Conservation (phyloP, 2,329 filamentous ascomycete genomes). For the Penicillium griseofulvum region DNA sequence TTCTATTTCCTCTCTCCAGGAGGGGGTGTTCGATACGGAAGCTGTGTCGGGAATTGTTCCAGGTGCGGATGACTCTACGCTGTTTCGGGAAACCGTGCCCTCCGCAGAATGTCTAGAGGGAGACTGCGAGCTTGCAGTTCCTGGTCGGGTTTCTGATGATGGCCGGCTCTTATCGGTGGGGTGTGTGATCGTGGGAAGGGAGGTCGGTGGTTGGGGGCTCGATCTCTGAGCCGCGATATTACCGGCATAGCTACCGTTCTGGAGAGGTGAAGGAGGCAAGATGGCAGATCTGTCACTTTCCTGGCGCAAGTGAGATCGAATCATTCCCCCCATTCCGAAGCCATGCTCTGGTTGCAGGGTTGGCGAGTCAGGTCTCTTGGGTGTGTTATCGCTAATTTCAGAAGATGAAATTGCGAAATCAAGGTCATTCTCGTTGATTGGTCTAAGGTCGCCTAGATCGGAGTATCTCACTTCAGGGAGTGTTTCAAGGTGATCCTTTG, state of each 20-base stretch:
- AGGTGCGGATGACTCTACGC: constrained; percentile 14
- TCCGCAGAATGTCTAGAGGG: constrained; percentile 13
- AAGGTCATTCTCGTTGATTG: constrained; percentile 37
- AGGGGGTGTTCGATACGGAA: constrained; percentile 17
- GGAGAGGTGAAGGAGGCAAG: constrained; percentile 54
- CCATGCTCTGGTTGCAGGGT: constrained; percentile 65
- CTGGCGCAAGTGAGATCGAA: constrained; percentile 78
- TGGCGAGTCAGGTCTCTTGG: constrained; percentile 64
- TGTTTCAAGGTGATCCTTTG: constrained; percentile 31
- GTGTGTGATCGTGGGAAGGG: background rate
- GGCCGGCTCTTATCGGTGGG: background rate
- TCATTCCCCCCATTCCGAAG: constrained; percentile 60
- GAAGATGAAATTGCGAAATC: constrained; percentile 7
- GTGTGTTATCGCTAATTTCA: constrained; percentile 11
- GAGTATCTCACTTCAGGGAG: constrained; percentile 39
- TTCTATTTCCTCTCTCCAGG: constrained; percentile 52
- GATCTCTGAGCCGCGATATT: background rate
- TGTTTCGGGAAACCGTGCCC: constrained; percentile 11
- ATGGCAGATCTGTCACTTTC: constrained; percentile 80
- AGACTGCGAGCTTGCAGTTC: constrained; percentile 9
- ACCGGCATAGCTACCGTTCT: constrained; percentile 24
- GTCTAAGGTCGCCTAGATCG: constrained; percentile 41
- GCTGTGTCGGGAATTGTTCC: background rate
- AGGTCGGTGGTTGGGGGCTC: background rate
- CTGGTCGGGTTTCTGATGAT: background rate